Conservation (phyloP, 805 yeast species). For the Cyberlindnera nakhonratchasimensis region DNA sequence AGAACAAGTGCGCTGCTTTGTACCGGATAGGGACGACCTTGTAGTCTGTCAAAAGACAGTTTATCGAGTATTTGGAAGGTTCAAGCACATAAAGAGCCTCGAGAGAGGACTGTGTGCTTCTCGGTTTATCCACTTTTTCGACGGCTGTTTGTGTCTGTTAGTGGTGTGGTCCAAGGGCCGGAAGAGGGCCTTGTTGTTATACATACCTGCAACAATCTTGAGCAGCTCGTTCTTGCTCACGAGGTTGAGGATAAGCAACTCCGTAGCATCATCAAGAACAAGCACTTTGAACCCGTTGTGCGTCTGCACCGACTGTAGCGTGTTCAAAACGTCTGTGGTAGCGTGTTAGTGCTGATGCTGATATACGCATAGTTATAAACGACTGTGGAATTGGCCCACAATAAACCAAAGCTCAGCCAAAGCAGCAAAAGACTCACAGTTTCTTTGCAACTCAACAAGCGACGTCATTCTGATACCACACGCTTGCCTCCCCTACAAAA, state of each 20-base stretch:
- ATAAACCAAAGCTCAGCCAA: too few relatives aligned
- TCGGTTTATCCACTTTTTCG: constrained; percentile 56
- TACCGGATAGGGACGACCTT: constrained; percentile 65
- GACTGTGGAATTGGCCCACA: too few relatives aligned
- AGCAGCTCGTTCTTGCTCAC: constrained; percentile 48
- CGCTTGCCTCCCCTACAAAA: neutral
- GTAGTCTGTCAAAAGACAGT: constrained; percentile 77
- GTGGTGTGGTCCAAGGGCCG: neutral
- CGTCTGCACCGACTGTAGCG: constrained; percentile 41
- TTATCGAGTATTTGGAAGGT: constrained; percentile 62
- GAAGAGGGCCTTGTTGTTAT: neutral
- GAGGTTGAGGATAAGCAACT: constrained; percentile 43
- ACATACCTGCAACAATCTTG: constrained; percentile 37
- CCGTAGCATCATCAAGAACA: constrained; percentile 56
- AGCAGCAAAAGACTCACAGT: constrained; percentile 22
- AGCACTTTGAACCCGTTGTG: constrained; percentile 45
- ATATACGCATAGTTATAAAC: neutral
- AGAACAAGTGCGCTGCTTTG: constrained; percentile 66
- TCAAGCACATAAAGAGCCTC: constrained; percentile 81
- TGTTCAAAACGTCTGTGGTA: constrained; percentile 30
- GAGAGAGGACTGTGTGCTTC: constrained; percentile 59
- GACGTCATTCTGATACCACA: constrained; percentile 36
- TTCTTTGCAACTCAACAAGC: constrained; percentile 36
- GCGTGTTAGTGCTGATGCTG: constrained; percentile 4
- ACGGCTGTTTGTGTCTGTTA: constrained; percentile 42